A percentile compares a stretch with the other conserved stretches of the same genome.
Conservation (phyloP, 73 alveolate genomes). For the Stentor roeselii region DNA sequence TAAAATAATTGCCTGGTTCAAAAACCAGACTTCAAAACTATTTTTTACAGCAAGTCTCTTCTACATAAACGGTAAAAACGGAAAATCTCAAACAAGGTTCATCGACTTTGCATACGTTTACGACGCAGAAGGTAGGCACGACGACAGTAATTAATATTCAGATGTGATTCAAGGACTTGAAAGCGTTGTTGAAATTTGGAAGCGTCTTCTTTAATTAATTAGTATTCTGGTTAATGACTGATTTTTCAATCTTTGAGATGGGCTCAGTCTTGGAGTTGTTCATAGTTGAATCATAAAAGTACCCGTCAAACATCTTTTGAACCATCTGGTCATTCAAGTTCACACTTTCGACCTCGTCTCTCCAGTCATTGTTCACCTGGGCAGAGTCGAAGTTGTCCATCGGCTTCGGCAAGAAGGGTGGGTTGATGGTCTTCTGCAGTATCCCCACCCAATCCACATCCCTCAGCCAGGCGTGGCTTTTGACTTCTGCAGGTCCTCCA, state of each 20-base stretch:
- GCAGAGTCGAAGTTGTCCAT: not conserved
- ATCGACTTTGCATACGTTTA: slow-evolving; percentile 19
- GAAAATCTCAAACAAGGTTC: slow-evolving; percentile 14
- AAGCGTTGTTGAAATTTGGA: slow-evolving; percentile 10
- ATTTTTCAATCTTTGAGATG: not conserved
- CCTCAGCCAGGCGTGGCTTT: slow-evolving; percentile 89
- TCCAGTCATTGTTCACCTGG: not conserved
- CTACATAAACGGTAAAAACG: not conserved
- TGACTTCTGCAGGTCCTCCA: slow-evolving; percentile 89
- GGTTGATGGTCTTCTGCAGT: slow-evolving; percentile 57
- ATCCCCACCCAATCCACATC: slow-evolving; percentile 84
- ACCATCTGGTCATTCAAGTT: not conserved
- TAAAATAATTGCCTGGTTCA: slow-evolving; percentile 13
- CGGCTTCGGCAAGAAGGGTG: slow-evolving; percentile 78
- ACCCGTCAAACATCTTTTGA: not conserved
- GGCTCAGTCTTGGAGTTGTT: not conserved
- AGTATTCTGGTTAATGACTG: not conserved
- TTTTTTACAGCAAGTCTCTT: slow-evolving; percentile 19
- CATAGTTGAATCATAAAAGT: not conserved
- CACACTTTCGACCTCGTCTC: not conserved
- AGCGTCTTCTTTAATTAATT: not conserved
- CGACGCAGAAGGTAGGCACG: slow-evolving; percentile 10
- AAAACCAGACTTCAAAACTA: not conserved
- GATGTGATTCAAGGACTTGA: slow-evolving; percentile 28
- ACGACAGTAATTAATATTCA: not conserved